Evolutionary conservation across 192 early-diverging fungal genomes (phyloP), one percentile per base, ranked within the genome.

Genomic region (Linnemannia elongata): DNA sequence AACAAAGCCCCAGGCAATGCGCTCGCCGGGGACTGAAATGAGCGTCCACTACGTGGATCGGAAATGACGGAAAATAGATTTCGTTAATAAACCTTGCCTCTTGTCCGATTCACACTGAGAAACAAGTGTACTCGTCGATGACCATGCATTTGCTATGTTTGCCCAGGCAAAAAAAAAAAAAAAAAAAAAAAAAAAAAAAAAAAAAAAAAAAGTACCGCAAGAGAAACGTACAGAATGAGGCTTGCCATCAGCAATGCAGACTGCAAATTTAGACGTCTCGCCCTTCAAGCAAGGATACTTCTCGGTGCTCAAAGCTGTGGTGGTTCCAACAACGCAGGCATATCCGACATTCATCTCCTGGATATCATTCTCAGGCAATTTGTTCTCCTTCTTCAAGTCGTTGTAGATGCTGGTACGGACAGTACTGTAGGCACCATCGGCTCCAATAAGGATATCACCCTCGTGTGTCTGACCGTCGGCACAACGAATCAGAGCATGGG

Each of bases 371-470:
- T 41, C 69, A 6, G 78, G 83, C 38, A 85, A 47, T 22, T 73
- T 27, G 35, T 45, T 35, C 0, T 72, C 49, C 27, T 72, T 72
- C 38, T 75, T 38, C 24, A 85, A 27, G 0, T 75, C 45, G 18
- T 80, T 33, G 27, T 76, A 85, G 6, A 85, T 33, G 33, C 78
- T 63, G 35, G 83, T 80, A 0, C 88, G 82, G 10, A 89, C 83
- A 38, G 57, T 72, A 72, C 80, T 82, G 60, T 82, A 89, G 2
- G 79, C 83, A 27, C 88, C 82, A 82, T 89, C 88, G 20, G 88
- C 88, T n/a, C 88, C 88, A 33, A 88, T 36, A 0, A 88, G 54
- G 33, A 88, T 81, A 36, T 88, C 88, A 1, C 81, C 78, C 39
- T 80, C 60, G 13, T 85, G 77, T 4, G 69, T 69, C 15, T 39